Percentiles rank a stretch among this genome's conserved stretches.
phyloP scores from a whole-genome alignment of 768 basidiomycete species.

The Ramaria rubella region DNA sequence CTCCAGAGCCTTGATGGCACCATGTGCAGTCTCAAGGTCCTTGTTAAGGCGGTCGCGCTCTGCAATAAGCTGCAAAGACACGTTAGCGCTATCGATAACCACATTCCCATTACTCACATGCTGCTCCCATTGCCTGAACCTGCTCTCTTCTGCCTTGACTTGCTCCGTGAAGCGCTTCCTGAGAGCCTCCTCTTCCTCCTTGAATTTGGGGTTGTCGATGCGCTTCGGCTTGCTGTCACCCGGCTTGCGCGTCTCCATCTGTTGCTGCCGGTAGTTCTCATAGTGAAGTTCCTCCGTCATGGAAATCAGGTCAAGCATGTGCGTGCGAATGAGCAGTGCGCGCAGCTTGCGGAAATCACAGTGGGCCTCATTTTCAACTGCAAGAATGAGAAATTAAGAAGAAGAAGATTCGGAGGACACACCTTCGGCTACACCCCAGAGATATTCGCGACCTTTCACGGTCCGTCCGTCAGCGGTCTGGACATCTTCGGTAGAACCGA shows the following conservation, averaged over 20 bases:
- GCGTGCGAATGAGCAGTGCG: constrained; percentile 89
- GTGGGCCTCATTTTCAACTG: constrained; percentile 98
- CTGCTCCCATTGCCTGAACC: constrained; percentile 99
- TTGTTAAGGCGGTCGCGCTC: constrained; percentile 99
- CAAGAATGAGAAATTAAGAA: background rate
- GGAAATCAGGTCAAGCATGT: constrained; percentile 97
- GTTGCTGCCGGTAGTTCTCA: constrained; percentile 94
- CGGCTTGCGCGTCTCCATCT: constrained; percentile 99
- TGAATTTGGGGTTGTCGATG: constrained; percentile 98
- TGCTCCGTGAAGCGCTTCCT: constrained; percentile 99
- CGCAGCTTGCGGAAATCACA: constrained; percentile 99
- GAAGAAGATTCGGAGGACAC: constrained; percentile 22
- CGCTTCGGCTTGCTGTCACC: constrained; percentile 99
- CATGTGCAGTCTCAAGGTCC: constrained; percentile 90
- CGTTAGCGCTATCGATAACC: constrained; percentile 11
- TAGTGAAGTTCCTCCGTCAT: constrained; percentile 96
- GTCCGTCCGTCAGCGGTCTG: constrained; percentile 81
- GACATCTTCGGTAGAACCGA: constrained; percentile 94
- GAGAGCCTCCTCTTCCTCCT: constrained; percentile 96
- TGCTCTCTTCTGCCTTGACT: constrained; percentile 95
- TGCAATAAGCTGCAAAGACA: constrained; percentile 74
- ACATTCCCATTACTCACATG: constrained; percentile 54
- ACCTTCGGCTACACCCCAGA: constrained; percentile 99
- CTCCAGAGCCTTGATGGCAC: constrained; percentile 86
- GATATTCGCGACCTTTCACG: constrained; percentile 97